Evolutionary conservation across 2,329 filamentous ascomycete species (phyloP), one percentile per base, ranked within the genome.

Genomic region (Beauveria rudraprayagi): DNA sequence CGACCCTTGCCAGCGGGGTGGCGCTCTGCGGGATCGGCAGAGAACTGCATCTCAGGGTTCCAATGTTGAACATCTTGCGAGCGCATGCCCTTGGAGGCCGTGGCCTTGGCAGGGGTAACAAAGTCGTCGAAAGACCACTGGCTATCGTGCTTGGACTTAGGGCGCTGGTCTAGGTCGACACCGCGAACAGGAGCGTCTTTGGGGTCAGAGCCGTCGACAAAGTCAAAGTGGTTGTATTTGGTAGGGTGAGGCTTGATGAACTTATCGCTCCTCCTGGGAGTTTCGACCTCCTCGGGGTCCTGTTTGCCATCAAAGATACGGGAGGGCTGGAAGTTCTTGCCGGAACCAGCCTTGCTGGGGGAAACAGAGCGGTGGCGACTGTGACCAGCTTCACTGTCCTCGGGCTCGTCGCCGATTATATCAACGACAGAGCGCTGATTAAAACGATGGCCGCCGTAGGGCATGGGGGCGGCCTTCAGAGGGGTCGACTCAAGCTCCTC

Each of bases 81-180:
- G 63, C 86, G 82, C 58, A 79, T 70, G 24, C 82, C 72, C 72
- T 88, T 89, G 51, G 80, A 76, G 5, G 82, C 80, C 53, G 84
- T 78, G 28, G 76, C 66, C 79, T 96, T 96, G 65, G 88, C 83
- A 0, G 93, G 93, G 0, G 92, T 96, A 17, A 79, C 78, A 68
- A 96, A 96, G 75, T 96, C 92, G 63, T 91, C 85, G 73, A 97
- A 97, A 54, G 86, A 85, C 92, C 93, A 97, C 64, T 90, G 87
- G 65, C 86, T 86, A 62, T 81, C 78, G 70, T 91, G 87, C 76
- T 89, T 90, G 60, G 80, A 78, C 69, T 80, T 82, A 63, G 76
- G 72, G 26, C 71, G 71, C 58, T 80, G 73, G 22, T 79, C 72
- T 24, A 75, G 70, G 3, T 74, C 66, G 8, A 74, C 67, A 56